Conservation (phyloP, 805 yeast species). For the Candida gorgasii region DNA sequence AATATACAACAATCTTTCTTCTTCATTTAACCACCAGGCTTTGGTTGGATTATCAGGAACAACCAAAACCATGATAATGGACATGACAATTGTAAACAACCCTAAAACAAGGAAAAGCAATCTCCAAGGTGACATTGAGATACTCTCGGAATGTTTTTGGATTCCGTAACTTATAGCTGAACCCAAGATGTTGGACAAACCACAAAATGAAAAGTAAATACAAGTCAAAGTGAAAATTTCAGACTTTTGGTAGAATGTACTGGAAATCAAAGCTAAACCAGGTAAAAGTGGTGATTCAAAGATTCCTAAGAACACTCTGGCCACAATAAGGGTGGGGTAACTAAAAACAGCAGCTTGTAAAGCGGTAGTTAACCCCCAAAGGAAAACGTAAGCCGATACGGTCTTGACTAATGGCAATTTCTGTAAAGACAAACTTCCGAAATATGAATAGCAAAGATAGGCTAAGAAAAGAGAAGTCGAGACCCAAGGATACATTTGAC, state of each 20-base stretch:
- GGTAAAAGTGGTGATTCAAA: conserved; percentile 41
- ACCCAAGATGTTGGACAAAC: conserved; percentile 38
- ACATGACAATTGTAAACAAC: conserved; percentile 52
- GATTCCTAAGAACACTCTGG: conserved; percentile 38
- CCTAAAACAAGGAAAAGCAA: conserved; percentile 61
- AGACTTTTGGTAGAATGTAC: conserved; percentile 33
- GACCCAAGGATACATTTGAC: conserved; percentile 37
- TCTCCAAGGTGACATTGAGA: conserved; percentile 57
- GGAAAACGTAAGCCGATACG: conserved; percentile 45
- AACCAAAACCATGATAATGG: conserved; percentile 46
- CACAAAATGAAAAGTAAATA: conserved; percentile 33
- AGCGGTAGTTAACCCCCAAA: conserved; percentile 63
- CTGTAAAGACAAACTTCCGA: conserved; percentile 50
- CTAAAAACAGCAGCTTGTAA: conserved; percentile 48
- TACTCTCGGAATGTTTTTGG: conserved; percentile 33
- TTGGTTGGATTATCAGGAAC: conserved; percentile 36
- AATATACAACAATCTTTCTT: conserved; percentile 34
- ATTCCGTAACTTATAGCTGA: conserved; percentile 56
- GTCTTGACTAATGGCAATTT: conserved; percentile 57
- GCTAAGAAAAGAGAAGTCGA: conserved; percentile 51
- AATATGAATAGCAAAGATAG: conserved; percentile 56
- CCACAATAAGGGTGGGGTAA: conserved; percentile 38
- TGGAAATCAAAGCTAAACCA: conserved; percentile 33
- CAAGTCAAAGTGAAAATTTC: conserved; percentile 33
- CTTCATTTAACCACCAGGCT: conserved; percentile 39